Evolutionary conservation across 176 grass and related monocot species (phyloP).

Genomic region (Oryza meyeriana): DNA sequence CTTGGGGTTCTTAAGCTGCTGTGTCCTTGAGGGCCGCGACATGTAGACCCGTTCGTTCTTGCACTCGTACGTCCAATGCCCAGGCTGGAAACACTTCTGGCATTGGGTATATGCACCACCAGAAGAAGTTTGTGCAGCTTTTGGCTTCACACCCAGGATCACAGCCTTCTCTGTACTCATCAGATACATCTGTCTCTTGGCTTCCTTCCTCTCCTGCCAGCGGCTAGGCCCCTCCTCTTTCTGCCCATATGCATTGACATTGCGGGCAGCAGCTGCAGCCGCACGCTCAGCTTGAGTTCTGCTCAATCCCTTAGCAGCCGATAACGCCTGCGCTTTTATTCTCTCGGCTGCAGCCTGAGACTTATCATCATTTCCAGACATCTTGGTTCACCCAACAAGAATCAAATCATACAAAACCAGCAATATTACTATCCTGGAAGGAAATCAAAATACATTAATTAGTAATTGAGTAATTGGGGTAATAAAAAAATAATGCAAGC

Average conservation of each 20-base stretch:
- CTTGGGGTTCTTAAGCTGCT: slow-evolving; percentile 77
- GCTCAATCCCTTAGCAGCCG: slow-evolving; percentile 80
- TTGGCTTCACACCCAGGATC: slow-evolving; percentile 59
- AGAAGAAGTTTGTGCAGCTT: slow-evolving; percentile 33
- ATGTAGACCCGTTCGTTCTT: slow-evolving; percentile 83
- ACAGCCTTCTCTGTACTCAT: slow-evolving; percentile 85
- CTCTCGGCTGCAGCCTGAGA: slow-evolving; percentile 53
- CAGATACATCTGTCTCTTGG: slow-evolving; percentile 89
- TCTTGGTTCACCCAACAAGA: slow-evolving; percentile 18
- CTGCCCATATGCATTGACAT: slow-evolving; percentile 84
- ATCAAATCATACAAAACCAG: neutral
- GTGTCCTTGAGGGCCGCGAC: slow-evolving; percentile 50
- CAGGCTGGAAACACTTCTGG: slow-evolving; percentile 81
- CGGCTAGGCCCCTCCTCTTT: slow-evolving; percentile 83
- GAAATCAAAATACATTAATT: neutral
- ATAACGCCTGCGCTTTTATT: slow-evolving; percentile 60
- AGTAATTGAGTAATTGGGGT: neutral
- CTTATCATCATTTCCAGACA: slow-evolving; percentile 67
- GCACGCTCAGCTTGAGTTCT: slow-evolving; percentile 75
- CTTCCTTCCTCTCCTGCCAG: slow-evolving; percentile 85
- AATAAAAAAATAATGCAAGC: neutral
- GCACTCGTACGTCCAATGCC: slow-evolving; percentile 84
- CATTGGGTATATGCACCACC: slow-evolving; percentile 49
- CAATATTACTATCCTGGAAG: slow-evolving; percentile 4
- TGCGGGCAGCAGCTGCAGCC: slow-evolving; percentile 57